phyloP scores from a whole-genome alignment of 1,139 yeast species.

The Pichia cactophila region DNA sequence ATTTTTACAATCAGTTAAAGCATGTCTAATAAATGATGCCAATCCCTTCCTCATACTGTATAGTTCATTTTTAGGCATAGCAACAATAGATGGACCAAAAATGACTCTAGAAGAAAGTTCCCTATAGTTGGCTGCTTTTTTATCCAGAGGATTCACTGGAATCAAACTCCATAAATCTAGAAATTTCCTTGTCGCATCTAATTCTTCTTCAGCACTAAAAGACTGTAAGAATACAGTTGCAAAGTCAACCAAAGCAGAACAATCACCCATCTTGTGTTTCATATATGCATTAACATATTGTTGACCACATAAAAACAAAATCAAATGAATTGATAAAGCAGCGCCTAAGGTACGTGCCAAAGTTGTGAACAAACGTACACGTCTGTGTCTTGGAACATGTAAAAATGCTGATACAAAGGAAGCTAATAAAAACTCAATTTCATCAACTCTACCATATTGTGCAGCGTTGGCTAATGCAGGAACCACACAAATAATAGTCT shows the following conservation, averaged over 20 bases:
- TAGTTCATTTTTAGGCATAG: conserved; percentile 45
- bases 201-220: conserved; percentile 63
- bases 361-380: conserved; percentile 76
- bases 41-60: conserved; percentile 42
- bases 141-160: conserved; percentile 33
- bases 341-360: conserved; percentile 74
- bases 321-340: conserved; percentile 56
- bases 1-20: conserved; percentile 40
- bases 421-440: conserved; percentile 74
- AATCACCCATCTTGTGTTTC: conserved; percentile 57
- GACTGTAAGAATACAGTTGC: conserved; percentile 58
- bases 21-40: conserved; percentile 45
- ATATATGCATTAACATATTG: conserved; percentile 53
- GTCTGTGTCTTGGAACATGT: conserved; percentile 94
- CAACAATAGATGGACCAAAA: conserved; percentile 54
- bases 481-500: conserved; percentile 80
- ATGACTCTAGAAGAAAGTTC: conserved; percentile 47
- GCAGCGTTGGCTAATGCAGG: conserved; percentile 78
- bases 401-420: conserved; percentile 90
- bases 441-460: conserved; percentile 42
- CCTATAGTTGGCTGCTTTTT: conserved; percentile 32
- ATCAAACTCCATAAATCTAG: conserved; percentile 47
- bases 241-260: conserved; percentile 63
- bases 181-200: conserved; percentile 50
- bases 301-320: conserved; percentile 72